Conservation (phyloP, 768 basidiomycete species). For the Boletus coccyginus region DNA sequence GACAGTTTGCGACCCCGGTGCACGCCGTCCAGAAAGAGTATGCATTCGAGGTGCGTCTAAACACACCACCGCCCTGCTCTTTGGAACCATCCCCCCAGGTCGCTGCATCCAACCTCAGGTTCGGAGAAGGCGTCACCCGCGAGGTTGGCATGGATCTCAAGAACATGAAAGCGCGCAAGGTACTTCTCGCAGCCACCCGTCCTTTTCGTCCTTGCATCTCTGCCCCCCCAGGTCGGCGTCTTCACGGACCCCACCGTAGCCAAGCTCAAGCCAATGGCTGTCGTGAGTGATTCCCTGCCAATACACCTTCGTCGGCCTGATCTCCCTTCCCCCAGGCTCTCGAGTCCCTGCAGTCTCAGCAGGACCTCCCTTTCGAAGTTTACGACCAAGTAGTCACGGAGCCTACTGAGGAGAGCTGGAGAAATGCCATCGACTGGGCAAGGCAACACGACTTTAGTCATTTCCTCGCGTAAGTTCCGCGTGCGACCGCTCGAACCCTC, state of each 20-base stretch:
- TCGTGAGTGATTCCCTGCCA: conserved; percentile 44
- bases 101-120: conserved; percentile 83
- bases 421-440: conserved; percentile 85
- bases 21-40: conserved; percentile 78
- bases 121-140: conserved; percentile 85
- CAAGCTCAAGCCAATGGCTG: conserved; percentile 78
- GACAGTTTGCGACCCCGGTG: conserved; percentile 77
- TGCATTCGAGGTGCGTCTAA: conserved; percentile 71
- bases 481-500: background rate
- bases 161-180: conserved; percentile 90
- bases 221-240: conserved; percentile 72
- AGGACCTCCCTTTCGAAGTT: conserved; percentile 75
- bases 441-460: conserved; percentile 87
- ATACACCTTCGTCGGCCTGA: background rate
- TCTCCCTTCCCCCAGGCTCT: conserved; percentile 50
- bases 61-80: background rate
- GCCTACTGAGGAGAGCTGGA: conserved; percentile 89
- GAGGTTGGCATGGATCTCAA: conserved; percentile 94
- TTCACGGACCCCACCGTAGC: conserved; percentile 90
- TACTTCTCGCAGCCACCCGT: conserved; percentile 21
- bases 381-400: conserved; percentile 83
- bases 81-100: conserved; percentile 44
- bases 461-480: conserved; percentile 71
- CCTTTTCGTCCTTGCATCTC: conserved; percentile 6
- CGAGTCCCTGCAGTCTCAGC: conserved; percentile 74